These are phyloP conservation scores for Alternaria brassicae DNA, from an alignment of 2,329 filamentous ascomycete genomes.

Conservation along the genomic window DNA sequence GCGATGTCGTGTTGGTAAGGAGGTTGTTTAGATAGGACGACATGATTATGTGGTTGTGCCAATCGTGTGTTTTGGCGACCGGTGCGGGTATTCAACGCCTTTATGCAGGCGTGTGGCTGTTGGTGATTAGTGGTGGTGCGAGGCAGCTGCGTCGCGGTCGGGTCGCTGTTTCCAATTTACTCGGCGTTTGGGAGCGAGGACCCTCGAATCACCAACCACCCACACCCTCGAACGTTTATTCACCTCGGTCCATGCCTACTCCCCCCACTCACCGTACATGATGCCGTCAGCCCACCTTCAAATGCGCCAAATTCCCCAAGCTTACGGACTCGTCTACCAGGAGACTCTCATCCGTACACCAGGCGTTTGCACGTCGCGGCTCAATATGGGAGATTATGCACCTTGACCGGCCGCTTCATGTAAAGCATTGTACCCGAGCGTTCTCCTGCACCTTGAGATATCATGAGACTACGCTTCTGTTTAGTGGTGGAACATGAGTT, in stretches of 20 bases:
- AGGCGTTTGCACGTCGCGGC: not conserved
- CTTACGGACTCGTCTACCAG: not conserved
- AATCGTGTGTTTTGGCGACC: not conserved
- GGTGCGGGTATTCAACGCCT: not conserved
- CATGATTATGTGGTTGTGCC: conserved; percentile 30
- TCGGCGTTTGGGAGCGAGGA: conserved; percentile 20
- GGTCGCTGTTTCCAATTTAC: conserved; percentile 22
- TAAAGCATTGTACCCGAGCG: not conserved
- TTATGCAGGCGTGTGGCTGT: conserved; percentile 6
- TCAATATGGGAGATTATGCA: not conserved
- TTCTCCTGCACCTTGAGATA: conserved; percentile 8
- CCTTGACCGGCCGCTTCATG: not conserved
- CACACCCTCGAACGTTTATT: not conserved
- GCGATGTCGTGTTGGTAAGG: conserved; percentile 63
- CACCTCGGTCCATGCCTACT: not conserved
- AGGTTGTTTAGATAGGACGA: conserved; percentile 82
- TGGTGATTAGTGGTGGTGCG: conserved; percentile 10
- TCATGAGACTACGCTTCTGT: not conserved
- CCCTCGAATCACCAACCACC: conserved; percentile 1
- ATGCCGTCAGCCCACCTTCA: not conserved
- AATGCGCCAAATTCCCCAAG: not conserved
- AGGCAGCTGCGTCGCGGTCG: conserved; percentile 7
- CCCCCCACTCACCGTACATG: not conserved
- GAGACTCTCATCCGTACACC: not conserved
- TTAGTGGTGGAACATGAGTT: not conserved